Percentiles rank a stretch among this genome's conserved stretches.
Evolutionary conservation across 2,329 filamentous ascomycete genomes (phyloP).

Genomic region (Bisporella sp.): DNA sequence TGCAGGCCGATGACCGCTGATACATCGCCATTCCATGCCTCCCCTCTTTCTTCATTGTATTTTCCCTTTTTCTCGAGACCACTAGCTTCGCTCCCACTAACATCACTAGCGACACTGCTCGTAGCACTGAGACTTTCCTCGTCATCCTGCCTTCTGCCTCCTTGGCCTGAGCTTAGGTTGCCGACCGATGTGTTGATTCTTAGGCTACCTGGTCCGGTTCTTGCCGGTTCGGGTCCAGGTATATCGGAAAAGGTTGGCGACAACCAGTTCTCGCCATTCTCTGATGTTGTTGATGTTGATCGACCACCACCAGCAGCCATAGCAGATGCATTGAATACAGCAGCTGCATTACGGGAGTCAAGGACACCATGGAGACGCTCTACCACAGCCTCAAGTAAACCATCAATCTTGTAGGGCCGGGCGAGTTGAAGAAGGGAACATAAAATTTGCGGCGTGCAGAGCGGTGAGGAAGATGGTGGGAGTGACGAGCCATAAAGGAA

Average conservation of each 20-base stretch:
- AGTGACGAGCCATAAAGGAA: constrained; percentile 91
- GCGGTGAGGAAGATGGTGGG: constrained; percentile 64
- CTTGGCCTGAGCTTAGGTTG: constrained; percentile 22
- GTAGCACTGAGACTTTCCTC: constrained; percentile 26
- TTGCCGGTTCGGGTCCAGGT: not conserved
- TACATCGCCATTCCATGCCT: constrained; percentile 75
- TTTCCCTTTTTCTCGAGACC: constrained; percentile 30
- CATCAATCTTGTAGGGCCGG: constrained; percentile 87
- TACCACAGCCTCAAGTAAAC: constrained; percentile 84
- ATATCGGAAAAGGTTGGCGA: constrained; percentile 33
- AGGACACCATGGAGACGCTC: constrained; percentile 84
- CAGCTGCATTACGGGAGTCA: constrained; percentile 89
- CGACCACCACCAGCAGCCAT: constrained; percentile 95
- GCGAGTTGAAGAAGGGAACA: constrained; percentile 93
- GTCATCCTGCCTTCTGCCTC: constrained; percentile 28
- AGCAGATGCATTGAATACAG: constrained; percentile 95
- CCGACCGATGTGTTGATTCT: constrained; percentile 44
- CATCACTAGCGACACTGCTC: constrained; percentile 20
- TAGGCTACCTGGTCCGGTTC: constrained; percentile 17
- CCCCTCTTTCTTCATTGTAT: constrained; percentile 37
- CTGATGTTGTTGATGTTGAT: constrained; percentile 54
- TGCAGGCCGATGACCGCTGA: constrained; percentile 92
- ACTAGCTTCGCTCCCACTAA: constrained; percentile 25
- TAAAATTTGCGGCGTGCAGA: constrained; percentile 91
- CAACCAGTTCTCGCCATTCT: constrained; percentile 42